A percentile compares a stretch with the other conserved stretches of the same genome.
phyloP scores from a whole-genome alignment of 495 filamentous ascomycete genomes.

The Penicillium riverlandense region DNA sequence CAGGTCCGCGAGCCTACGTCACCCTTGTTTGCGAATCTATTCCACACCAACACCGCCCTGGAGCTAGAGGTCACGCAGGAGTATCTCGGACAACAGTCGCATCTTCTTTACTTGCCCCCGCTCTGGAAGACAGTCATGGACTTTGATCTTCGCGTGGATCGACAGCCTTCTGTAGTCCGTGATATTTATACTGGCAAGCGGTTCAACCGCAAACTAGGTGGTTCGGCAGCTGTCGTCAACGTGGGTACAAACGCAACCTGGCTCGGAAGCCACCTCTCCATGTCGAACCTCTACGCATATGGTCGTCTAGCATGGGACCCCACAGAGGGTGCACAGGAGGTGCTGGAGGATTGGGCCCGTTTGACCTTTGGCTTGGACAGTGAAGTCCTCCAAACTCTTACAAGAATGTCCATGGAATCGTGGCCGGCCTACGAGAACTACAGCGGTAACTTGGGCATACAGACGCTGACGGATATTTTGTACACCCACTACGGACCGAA shows the following conservation, averaged over 20 bases:
- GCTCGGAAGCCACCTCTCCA: conserved; percentile 59
- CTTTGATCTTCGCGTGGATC: conserved; percentile 57
- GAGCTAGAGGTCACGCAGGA: conserved; percentile 64
- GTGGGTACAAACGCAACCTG: conserved; percentile 61
- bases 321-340: conserved; percentile 27
- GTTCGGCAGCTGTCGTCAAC: conserved; percentile 62
- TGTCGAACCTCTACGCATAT: conserved; percentile 69
- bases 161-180: conserved; percentile 42
- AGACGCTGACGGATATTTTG: conserved; percentile 62
- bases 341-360: conserved; percentile 58
- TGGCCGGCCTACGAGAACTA: conserved; percentile 69
- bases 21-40: conserved; percentile 61
- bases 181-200: conserved; percentile 54
- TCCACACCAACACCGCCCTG: conserved; percentile 51
- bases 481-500: conserved; percentile 62
- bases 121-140: conserved; percentile 62
- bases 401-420: conserved; percentile 57
- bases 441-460: conserved; percentile 62
- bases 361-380: conserved; percentile 54
- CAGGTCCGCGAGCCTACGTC: conserved; percentile 64
- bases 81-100: conserved; percentile 65
- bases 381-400: conserved; percentile 50
- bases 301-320: conserved; percentile 61
- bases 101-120: conserved; percentile 59
- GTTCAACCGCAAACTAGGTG: conserved; percentile 51